Evolutionary conservation across 192 early-diverging fungal genomes (phyloP).

Genomic region (Backusella westeae): DNA sequence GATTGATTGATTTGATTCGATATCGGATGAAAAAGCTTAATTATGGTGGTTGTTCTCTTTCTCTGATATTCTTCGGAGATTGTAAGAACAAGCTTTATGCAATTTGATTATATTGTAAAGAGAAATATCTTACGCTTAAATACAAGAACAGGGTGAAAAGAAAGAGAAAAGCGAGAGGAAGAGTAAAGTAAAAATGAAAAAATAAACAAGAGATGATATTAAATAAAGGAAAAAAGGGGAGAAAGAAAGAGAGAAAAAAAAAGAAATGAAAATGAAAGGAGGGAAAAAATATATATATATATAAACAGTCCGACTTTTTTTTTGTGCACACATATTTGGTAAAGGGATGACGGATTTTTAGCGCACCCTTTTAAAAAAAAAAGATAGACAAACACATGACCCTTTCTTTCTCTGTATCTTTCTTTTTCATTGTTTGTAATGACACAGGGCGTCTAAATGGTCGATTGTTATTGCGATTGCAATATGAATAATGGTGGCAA

Average conservation of each 20-base stretch:
- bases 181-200: background rate
- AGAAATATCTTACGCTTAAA: background rate
- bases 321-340: background rate
- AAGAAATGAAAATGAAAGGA: background rate
- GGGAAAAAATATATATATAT: background rate
- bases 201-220: background rate
- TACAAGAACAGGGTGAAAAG: background rate
- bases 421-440: background rate
- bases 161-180: background rate
- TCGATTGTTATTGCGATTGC: background rate
- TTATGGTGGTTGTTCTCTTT: background rate
- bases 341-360: background rate
- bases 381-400: slow-evolving; percentile 4
- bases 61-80: background rate
- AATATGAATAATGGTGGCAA: background rate
- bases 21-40: background rate
- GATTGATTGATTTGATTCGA: background rate
- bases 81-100: background rate
- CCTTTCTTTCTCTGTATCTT: background rate
- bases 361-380: background rate
- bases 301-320: background rate
- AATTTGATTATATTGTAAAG: background rate
- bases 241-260: background rate
- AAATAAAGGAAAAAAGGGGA: background rate
- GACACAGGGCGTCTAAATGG: background rate